Base-by-base conservation (phyloP, 2,329 filamentous ascomycete species). In the Lecanicillium sp. region DNA sequence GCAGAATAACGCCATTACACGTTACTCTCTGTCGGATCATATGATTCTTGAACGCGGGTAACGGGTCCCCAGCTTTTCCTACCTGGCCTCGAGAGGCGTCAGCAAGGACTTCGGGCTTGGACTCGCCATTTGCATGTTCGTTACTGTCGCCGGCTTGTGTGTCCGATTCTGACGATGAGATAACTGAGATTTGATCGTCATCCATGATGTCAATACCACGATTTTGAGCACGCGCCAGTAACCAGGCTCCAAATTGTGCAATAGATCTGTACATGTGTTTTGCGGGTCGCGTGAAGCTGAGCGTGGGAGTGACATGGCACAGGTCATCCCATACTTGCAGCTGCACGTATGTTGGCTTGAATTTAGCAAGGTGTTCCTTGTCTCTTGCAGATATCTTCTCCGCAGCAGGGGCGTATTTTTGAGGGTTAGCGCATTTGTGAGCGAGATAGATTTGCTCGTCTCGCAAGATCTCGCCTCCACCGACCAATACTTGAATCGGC, bases 401-500 rank as follows among this genome's bases (percentile, higher is more conserved):
- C 30, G 85, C 75, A 1, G 78, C 74, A 0, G 87, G 87, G 1
- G 85, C 78, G 58, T 95, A 97, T 51, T 80, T 78, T 20, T 75
- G 63, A 0, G 93, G 93, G 55, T 94, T 82, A 11, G 93, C 90
- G 35, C 88, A 90, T 66, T 97, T 97, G 66, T 98, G 93, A 0
- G 91, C 93, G 12, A 97, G 61, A 54, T 95, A 96, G 44, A 97
- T 87, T 61, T 97, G 93, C 66, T 98, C 93, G 58, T 98, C 93
- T 11, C 89, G 81, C 15, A 98, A 74, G 42, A 94, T 77, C 63
- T 98, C 93, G 1, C 87, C 90, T 5, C 91, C 90, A 4, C 91
- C 93, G 1, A 85, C 84, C 61, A 95, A 81, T 36, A 98, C 85
- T 5, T 95, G 74, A 23, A 97, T 69, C 0, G 93, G 93, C 0